Conservation (phyloP, 2,329 filamentous ascomycete genomes). For the Blastomyces parvus region DNA sequence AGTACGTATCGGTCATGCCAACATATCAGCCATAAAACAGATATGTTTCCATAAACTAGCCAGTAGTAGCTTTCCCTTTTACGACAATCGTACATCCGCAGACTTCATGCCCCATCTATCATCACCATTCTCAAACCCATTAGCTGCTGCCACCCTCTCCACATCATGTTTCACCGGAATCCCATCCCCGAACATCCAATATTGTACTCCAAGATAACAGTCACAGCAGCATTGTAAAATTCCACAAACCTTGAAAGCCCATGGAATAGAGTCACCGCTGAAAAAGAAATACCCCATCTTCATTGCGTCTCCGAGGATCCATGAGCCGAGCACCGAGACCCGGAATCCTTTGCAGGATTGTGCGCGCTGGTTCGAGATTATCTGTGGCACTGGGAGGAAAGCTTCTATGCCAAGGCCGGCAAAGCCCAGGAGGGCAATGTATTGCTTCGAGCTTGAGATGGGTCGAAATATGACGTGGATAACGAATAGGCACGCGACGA, state of each 20-base stretch:
- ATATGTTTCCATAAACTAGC: not conserved
- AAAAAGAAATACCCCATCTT: conserved; percentile 44
- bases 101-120: conserved; percentile 17
- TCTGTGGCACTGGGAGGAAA: conserved; percentile 40
- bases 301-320: conserved; percentile 42
- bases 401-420: conserved; percentile 41
- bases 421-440: conserved; percentile 38
- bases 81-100: conserved; percentile 12
- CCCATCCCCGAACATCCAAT: conserved; percentile 34
- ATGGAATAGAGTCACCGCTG: conserved; percentile 36
- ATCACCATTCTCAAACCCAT: conserved; percentile 1
- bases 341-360: conserved; percentile 43
- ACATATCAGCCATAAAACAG: conserved; percentile 5
- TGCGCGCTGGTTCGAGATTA: conserved; percentile 39
- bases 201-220: conserved; percentile 39
- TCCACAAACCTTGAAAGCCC: conserved; percentile 41
- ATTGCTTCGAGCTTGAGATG: conserved; percentile 34
- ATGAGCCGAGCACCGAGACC: conserved; percentile 39
- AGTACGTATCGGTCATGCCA: not conserved
- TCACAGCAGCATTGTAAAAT: conserved; percentile 43
- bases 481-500: conserved; percentile 40
- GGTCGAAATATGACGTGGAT: conserved; percentile 46
- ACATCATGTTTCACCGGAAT: not conserved
- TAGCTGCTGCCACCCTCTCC: not conserved
- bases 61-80: not conserved